Evolutionary conservation across 257 asterid genomes (phyloP).

Genomic region (Agastache rugosa): DNA sequence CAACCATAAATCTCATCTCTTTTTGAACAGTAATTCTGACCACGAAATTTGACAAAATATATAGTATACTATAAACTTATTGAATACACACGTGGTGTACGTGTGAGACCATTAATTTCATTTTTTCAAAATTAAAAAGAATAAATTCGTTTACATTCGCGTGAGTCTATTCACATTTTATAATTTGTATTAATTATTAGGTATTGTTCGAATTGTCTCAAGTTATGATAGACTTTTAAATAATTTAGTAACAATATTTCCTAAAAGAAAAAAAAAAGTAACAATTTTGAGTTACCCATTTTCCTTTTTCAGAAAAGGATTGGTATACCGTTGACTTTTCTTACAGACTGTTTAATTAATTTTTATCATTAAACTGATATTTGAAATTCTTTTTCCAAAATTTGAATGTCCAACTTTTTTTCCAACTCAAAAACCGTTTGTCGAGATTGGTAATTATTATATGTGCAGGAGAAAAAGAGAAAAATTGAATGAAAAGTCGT

Average conservation of each 20-base stretch:
- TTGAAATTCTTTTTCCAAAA: too few species aligned
- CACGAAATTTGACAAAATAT: neutral
- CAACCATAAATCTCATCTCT: slow-evolving; percentile 16
- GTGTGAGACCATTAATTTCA: slow-evolving; percentile 8
- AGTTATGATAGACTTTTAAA: neutral
- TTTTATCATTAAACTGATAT: too few species aligned
- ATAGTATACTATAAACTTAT: neutral
- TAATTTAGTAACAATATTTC: neutral
- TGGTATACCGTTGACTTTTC: too few species aligned
- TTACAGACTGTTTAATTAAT: too few species aligned
- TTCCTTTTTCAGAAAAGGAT: too few species aligned
- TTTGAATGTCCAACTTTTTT: too few species aligned
- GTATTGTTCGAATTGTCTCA: neutral
- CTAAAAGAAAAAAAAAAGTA: too few species aligned
- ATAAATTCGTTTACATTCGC: neutral
- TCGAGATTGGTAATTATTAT: too few species aligned
- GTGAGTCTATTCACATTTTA: neutral
- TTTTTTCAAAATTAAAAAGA: neutral
- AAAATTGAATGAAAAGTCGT: too few species aligned
- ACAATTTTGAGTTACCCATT: too few species aligned
- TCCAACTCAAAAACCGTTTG: too few species aligned
- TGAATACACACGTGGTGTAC: slow-evolving; percentile 30
- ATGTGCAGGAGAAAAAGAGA: too few species aligned
- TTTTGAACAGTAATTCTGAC: slow-evolving; percentile 8
- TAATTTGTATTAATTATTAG: neutral